phyloP scores from a whole-genome alignment of 1,284 basidiomycete genomes.

The Sanghuangporus baumii region DNA sequence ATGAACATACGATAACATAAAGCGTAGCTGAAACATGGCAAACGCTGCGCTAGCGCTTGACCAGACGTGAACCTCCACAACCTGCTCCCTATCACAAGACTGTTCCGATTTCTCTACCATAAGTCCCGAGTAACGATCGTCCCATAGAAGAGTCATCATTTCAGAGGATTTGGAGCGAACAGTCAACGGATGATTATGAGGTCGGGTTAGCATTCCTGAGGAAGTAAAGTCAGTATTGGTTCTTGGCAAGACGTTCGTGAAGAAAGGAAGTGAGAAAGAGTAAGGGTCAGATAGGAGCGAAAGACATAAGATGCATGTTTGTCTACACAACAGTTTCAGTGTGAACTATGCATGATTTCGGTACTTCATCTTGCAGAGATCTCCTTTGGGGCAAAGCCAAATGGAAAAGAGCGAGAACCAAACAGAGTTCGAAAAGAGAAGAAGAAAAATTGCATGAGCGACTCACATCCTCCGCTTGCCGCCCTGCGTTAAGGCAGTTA shows the following conservation, averaged over 20 bases:
- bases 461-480: slow-evolving; percentile 97
- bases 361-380: slow-evolving; percentile 53
- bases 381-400: neutral
- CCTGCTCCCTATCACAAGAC: neutral
- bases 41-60: slow-evolving; percentile 7
- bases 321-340: slow-evolving; percentile 78
- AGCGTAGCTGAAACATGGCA: neutral
- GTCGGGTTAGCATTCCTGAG: slow-evolving; percentile 79
- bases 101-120: neutral
- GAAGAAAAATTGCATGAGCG: slow-evolving; percentile 9
- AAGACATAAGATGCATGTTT: slow-evolving; percentile 81
- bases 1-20: neutral
- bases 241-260: neutral
- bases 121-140: neutral
- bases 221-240: slow-evolving; percentile 21
- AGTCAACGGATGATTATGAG: slow-evolving; percentile 45
- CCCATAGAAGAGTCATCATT: too few relatives aligned
- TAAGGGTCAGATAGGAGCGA: slow-evolving; percentile 84
- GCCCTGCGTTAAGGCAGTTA: slow-evolving; percentile 74
- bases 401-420: neutral
- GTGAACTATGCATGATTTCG: slow-evolving; percentile 85
- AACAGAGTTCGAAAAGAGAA: slow-evolving; percentile 14
- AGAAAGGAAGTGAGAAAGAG: slow-evolving; percentile 52
- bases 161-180: neutral
- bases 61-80: neutral